Evolutionary conservation across 129 eudicot genomes (phyloP), one percentile per base, ranked within the genome.

Genomic region (Solidago caesia): DNA sequence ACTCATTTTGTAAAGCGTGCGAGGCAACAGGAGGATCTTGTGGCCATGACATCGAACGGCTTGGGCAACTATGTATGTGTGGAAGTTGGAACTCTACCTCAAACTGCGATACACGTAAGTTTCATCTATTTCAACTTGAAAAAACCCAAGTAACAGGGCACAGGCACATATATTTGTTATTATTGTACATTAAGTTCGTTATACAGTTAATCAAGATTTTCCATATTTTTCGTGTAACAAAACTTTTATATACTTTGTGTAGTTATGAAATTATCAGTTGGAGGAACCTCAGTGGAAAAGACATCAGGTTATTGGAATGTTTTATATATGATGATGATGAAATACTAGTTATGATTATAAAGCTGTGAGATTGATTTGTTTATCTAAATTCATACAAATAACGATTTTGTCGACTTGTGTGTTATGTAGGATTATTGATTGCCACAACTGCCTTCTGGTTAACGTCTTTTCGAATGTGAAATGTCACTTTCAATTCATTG

Each of bases 1-100:
- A 91, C 53, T 70, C 87, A 0, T 89, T 58, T 48, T 95, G 99
- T 77, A 84, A 83, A 77, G 92, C 96, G 8, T 95, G 99, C 27
- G 97, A 89, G 67, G 92, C 97, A 0, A 91, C 99, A 0, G 90
- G 96, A 5, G 97, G 99, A 44, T 85, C 96, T 4, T 95, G 99
- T 55, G 97, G 99, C 7, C 87, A 87, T 46, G 91, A 87, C 6
- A 61, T 84, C 51, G 87, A 80, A 70, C 85, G 76, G 4, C 73
- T 85, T 8, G 79, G 70, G 8, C 82, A 80, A 77, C 66, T 89
- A 78, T 95, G 99, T 78, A 82, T 95, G 83, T 95, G 99, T 77
- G 96, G 88, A 64, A 81, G 67, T 78, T 88, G 97, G 97, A 95
- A 95, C 67, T 91, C 99, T 33, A 95, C 99, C 53, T 81, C 99